Base-by-base conservation (phyloP, 345 rosid genomes). In the Citrus medica region DNA sequence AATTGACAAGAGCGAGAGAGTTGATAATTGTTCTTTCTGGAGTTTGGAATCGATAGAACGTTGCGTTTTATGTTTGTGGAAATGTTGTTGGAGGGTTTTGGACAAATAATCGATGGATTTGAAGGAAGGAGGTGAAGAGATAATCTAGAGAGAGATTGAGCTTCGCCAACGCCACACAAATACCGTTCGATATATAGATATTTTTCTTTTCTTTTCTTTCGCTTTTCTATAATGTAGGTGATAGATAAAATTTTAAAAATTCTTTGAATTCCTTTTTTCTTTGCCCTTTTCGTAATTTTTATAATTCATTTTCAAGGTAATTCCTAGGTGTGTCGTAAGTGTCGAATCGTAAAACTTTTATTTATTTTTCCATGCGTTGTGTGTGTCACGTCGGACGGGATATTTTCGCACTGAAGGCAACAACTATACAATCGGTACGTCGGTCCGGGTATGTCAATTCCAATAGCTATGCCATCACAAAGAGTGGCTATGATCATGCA, bases 91-190 rank as follows among this genome's bases (percentile, higher is more conserved):
- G 81, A 33, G 76, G 84, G 82, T 69, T 84, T 82, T 78, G 81
- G 84, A 86, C 83, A 79, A 79, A 80, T 71, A 76, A 61, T 64
- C 61, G 62, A 83, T 69, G 85, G 85, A 86, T 71, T 79, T 74
- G 81, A 78, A 84, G 74, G 77, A 42, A 27, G 70, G 77, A 59
- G 85, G 25, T 25, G 85, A 86, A 84, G 86, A 78, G 95, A 92
- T 90, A 93, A 87, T 89, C 90, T 71, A 84, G 89, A 85, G 88
- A 84, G 91, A 81, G 35, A 80, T 40, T 30, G 81, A 79, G 82
- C 73, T 81, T 67, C 75, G 80, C 88, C 58, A 65, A 74, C 79
- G 83, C 94, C 94, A 91, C 94, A 89, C 88, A 88, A 84, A 82
- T 76, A 82, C 86, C 82, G 81, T 83, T 76, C 79, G 42, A 77